Conservation (phyloP, 345 rosid genomes). For the Brassica cretica region DNA sequence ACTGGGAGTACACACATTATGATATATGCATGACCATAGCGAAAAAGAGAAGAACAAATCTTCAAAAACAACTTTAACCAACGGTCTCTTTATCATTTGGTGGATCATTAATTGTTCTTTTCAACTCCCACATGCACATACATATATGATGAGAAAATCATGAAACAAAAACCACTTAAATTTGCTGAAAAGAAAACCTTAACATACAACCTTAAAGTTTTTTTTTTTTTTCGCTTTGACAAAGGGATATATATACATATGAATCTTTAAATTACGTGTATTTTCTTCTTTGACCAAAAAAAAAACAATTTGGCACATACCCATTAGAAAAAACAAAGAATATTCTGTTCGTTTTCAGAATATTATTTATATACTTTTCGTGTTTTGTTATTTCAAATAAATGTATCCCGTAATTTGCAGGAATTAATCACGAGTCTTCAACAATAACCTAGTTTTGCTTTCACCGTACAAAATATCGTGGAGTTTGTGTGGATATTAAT, state of each 20-base stretch:
- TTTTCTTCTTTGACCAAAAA: too few relatives aligned
- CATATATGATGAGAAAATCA: too few relatives aligned
- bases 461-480: background rate
- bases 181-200: too few relatives aligned
- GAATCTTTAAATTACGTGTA: too few relatives aligned
- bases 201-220: too few relatives aligned
- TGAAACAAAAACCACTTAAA: too few relatives aligned
- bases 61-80: constrained; percentile 10
- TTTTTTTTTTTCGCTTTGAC: too few relatives aligned
- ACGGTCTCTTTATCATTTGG: too few relatives aligned
- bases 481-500: background rate
- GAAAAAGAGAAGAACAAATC: constrained; percentile 6
- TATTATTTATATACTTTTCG: background rate
- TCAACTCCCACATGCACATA: too few relatives aligned
- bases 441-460: background rate
- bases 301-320: constrained; percentile 22
- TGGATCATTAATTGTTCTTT: too few relatives aligned
- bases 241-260: too few relatives aligned
- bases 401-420: background rate
- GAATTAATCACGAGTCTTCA: background rate
- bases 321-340: background rate
- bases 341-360: background rate
- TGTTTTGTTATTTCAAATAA: background rate
- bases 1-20: constrained; percentile 8
- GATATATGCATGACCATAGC: constrained; percentile 20